Evolutionary conservation across 2,329 filamentous ascomycete species (phyloP), one percentile per base, ranked within the genome.

Genomic region (Emmonsiellopsis sp.): DNA sequence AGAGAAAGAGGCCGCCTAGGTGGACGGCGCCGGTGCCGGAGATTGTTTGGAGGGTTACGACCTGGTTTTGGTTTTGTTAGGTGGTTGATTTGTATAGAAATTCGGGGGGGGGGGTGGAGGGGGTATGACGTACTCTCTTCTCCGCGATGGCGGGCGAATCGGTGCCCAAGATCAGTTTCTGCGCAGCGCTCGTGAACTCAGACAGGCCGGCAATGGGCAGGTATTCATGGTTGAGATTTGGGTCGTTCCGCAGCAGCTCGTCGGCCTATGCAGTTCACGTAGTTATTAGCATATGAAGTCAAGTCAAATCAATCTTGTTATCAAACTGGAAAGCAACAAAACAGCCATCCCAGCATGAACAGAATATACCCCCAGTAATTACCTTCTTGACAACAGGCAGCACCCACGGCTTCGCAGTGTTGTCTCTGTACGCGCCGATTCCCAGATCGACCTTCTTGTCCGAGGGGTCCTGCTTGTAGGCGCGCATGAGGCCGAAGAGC

Each of bases 301-400:
- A 50, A 17, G 31, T 42, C 47, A 36, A 21, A 11, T 27, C 32
- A 21, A 36, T 10, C 7, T 8, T 11, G 2, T 10, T 1, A 49
- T 36, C 9, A 2, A 40, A 36, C 39, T 39, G 34, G 31, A 47
- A 17, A 47, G 31, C 44, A 47, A 47, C 10, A 17, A 7, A 46
- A 5, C 21, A 43, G n/a, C 39, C 39, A 14, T 14, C n/a, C 13
- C 40, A 42, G 8, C 40, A 13, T 13, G 17, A 8, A 14, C 6
- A 44, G 42, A 44, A 44, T 8, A 13, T 44, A 13, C 13, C 17
- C 21, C 17, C 4, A n/a, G 9, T n/a, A 59, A 33, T 36, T 55
- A 95, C 92, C 87, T 95, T 94, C 76, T 89, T 94, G 57, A 97
- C 92, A 2, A 97, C 92, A 17, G 93, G 92, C 58, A 98, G 75